Conservation (phyloP, 2,329 filamentous ascomycete genomes). For the Hymenoscyphus albidus region DNA sequence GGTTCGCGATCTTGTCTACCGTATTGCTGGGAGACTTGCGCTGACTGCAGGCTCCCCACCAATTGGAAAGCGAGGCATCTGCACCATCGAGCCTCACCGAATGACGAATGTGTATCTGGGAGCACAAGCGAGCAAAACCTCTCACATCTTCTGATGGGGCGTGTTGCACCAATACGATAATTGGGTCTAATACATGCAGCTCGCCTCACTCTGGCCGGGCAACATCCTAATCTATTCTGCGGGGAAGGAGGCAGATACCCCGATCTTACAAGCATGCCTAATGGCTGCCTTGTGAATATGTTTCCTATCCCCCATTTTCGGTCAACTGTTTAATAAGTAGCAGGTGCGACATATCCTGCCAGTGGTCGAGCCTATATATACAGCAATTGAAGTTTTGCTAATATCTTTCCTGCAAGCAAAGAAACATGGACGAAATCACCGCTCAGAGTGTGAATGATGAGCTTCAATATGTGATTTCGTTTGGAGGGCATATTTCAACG, state of each 20-base stretch:
- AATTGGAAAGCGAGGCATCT: background rate
- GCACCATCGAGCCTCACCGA: conserved; percentile 10
- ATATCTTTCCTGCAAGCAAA: background rate
- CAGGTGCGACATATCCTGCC: background rate
- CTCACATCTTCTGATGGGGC: background rate
- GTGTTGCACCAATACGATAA: background rate
- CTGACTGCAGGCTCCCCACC: conserved; percentile 9
- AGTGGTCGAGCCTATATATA: background rate
- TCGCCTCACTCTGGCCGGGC: background rate
- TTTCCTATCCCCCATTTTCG: background rate
- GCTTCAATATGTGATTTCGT: conserved; percentile 16
- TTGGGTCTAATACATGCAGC: background rate
- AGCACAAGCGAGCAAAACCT: background rate
- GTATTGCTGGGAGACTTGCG: background rate
- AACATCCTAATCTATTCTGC: background rate
- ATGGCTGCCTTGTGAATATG: background rate
- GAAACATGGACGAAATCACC: conserved; percentile 18
- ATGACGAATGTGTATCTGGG: conserved; percentile 1
- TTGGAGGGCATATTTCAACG: conserved; percentile 20
- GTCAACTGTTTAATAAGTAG: background rate
- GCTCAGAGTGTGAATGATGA: conserved; percentile 5
- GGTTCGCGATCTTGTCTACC: background rate
- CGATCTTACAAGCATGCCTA: background rate
- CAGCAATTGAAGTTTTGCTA: background rate
- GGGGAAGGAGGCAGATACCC: background rate